A percentile compares a stretch with the other conserved stretches of the same genome.
phyloP scores from a whole-genome alignment of 148 eudicot species.

The Dysphania ambrosioides region DNA sequence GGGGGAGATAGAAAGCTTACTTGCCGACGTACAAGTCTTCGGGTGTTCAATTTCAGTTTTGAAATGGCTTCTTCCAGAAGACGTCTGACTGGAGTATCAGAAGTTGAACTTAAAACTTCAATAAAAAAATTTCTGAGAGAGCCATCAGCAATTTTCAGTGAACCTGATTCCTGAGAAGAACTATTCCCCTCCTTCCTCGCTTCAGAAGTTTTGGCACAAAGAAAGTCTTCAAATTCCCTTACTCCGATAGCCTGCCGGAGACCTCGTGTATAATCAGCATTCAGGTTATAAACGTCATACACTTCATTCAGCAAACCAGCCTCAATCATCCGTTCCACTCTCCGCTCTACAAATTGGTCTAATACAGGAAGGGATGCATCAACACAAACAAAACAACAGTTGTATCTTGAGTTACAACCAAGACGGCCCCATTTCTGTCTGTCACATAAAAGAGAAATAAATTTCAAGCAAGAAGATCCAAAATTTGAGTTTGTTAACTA shows the following conservation, averaged over 20 bases:
- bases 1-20: constrained; percentile 37
- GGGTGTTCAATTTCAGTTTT: constrained; percentile 62
- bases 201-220: constrained; percentile 36
- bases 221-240: constrained; percentile 76
- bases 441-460: constrained; percentile 46
- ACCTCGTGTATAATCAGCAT: constrained; percentile 91
- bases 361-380: constrained; percentile 74
- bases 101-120: constrained; percentile 32
- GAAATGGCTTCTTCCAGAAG: constrained; percentile 58
- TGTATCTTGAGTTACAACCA: constrained; percentile 63
- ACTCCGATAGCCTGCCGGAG: constrained; percentile 96
- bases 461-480: not conserved
- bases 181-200: constrained; percentile 19
- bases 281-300: constrained; percentile 53
- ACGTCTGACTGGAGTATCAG: constrained; percentile 29
- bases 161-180: constrained; percentile 18
- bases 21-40: constrained; percentile 94
- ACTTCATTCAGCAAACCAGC: constrained; percentile 85
- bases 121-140: constrained; percentile 33
- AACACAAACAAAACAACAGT: constrained; percentile 80
- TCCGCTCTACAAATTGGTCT: constrained; percentile 68
- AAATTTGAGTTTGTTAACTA: not conserved
- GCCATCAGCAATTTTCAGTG: constrained; percentile 16
- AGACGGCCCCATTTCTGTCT: constrained; percentile 97
- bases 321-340: constrained; percentile 81